phyloP scores from a whole-genome alignment of 768 basidiomycete genomes.

The Crassisporium funariophilum region DNA sequence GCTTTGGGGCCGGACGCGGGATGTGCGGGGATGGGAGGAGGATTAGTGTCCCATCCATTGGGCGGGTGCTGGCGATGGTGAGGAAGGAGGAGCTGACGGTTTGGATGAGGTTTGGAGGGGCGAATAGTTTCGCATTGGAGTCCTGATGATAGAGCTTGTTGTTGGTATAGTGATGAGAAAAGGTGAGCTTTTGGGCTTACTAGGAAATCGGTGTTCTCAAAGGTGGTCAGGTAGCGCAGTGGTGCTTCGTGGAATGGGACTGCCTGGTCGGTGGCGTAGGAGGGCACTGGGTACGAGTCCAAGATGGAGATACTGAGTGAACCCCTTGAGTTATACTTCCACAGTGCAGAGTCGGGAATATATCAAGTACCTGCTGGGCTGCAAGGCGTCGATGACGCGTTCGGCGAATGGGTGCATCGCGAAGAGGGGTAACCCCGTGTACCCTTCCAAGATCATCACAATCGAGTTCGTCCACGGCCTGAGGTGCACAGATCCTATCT shows the following conservation, averaged over 20 bases:
- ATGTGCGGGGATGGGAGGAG: conserved; percentile 53
- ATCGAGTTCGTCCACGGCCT: conserved; percentile 49
- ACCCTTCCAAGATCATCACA: conserved; percentile 56
- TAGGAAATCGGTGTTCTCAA: conserved; percentile 14
- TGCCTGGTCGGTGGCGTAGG: conserved; percentile 42
- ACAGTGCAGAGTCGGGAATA: background rate
- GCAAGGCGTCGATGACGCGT: conserved; percentile 40
- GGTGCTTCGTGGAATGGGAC: conserved; percentile 46
- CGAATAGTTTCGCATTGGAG: conserved; percentile 38
- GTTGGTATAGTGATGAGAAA: conserved; percentile 4
- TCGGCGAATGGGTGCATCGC: conserved; percentile 52
- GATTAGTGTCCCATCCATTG: conserved; percentile 34
- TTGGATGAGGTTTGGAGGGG: conserved; percentile 60
- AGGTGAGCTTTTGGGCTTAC: conserved; percentile 17
- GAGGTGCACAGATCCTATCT: conserved; percentile 55
- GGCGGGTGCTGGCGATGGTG: conserved; percentile 31
- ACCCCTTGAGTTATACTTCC: background rate
- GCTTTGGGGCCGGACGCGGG: conserved; percentile 41
- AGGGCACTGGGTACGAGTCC: conserved; percentile 52
- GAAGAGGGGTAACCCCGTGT: conserved; percentile 49
- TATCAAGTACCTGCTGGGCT: conserved; percentile 45
- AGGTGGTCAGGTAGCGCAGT: conserved; percentile 51
- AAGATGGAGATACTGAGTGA: conserved; percentile 46
- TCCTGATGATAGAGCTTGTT: conserved; percentile 29
- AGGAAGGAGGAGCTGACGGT: conserved; percentile 58